Evolutionary conservation across 306 rosid genomes (phyloP).

Genomic region (Pueraria montana): DNA sequence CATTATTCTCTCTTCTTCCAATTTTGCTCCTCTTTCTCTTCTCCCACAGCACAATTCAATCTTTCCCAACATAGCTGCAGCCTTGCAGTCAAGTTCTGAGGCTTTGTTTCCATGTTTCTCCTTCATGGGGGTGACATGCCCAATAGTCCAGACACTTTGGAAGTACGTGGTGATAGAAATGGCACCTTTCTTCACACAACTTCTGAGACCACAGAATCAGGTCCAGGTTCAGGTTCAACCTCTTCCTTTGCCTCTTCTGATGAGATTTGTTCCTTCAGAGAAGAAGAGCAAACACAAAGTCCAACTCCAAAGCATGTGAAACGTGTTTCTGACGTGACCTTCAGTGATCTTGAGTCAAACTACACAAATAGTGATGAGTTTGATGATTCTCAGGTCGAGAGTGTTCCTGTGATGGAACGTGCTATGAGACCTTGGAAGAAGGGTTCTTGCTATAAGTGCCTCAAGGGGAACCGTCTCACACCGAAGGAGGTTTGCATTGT

Average conservation of each 20-base stretch:
- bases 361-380: slow-evolving; percentile 41
- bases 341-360: slow-evolving; percentile 60
- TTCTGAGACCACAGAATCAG: slow-evolving; percentile 64
- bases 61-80: no score
- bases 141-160: slow-evolving; percentile 24
- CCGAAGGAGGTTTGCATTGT: slow-evolving; percentile 78
- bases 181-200: neutral
- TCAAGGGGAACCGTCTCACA: slow-evolving; percentile 64
- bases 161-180: slow-evolving; percentile 36
- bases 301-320: slow-evolving; percentile 63
- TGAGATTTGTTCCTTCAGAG: slow-evolving; percentile 62
- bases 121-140: slow-evolving; percentile 14
- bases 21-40: no score
- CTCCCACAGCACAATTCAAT: no score
- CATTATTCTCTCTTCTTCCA: neutral
- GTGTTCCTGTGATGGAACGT: slow-evolving; percentile 50
- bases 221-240: neutral
- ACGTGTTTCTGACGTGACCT: slow-evolving; percentile 69
- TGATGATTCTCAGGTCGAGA: slow-evolving; percentile 23
- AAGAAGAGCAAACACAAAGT: neutral
- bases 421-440: slow-evolving; percentile 69
- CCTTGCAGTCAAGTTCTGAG: neutral
- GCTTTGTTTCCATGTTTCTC: neutral
- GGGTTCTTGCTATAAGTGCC: slow-evolving; percentile 78
- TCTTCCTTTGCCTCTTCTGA: slow-evolving; percentile 62